Base-by-base conservation (phyloP, 1,284 basidiomycete genomes). In the Malassezia psittaci region DNA sequence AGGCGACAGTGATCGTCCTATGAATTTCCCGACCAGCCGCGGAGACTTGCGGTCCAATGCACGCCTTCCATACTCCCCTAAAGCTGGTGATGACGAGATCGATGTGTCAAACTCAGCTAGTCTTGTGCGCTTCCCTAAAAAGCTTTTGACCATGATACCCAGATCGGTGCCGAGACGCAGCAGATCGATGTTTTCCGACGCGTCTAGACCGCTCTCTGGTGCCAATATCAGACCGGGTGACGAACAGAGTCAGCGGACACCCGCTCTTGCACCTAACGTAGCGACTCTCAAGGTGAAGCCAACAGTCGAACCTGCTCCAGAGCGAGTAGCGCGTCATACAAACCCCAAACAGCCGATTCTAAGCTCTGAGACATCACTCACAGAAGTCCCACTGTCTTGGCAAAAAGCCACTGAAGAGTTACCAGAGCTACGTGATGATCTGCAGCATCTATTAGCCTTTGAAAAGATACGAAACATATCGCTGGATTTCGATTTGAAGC, bases 401-500 rank as follows among this genome's bases (percentile, higher is more conserved):
- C 49, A 42, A 10, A 15, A 35, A 6, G 49, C 54, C 16, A 18
- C 36, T 1, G 29, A n/a, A 21, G 46, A 36, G 9, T 24, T 49
- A 21, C 40, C 44, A 24, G 49, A 40, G 34, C 51, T 51, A 19
- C 50, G 38, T 11, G 39, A 21, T 15, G 48, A 48, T 13, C 35
- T 52, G n/a, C 42, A 51, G 12, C 45, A 52, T 32, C 34, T 52
- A 9, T 34, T 45, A 8, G 4, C 16, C 0, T 57, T 51, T 45
- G 55, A 57, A 15, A 41, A 21, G 12, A 36, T 52, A 11, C 50
- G 59, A 19, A 58, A 61, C 29, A 54, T 74, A 18, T 59, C 63
- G 32, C 24, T 69, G 34, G 64, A 72, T 51, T 71, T 72, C 38
- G 69, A 65, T 35, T 59, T 74, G 8, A 10, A 7, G n/a, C 56